These are phyloP conservation scores for Neonectria coccinea DNA, from an alignment of 2,329 filamentous ascomycete species.

Conservation along the genomic window DNA sequence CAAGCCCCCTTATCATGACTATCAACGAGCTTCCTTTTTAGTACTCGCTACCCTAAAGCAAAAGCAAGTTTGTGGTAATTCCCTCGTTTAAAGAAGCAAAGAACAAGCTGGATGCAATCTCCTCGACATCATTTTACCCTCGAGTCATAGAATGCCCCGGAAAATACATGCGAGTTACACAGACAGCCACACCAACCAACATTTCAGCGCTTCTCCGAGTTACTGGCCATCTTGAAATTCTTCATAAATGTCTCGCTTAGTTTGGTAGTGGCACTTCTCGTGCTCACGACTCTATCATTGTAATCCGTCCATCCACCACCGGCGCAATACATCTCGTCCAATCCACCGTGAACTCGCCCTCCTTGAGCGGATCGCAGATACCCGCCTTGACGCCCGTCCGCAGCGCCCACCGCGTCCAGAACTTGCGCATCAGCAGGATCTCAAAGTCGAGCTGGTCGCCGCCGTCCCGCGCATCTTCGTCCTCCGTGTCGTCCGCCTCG, in stretches of 20 bases:
- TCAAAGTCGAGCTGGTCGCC: slow-evolving; percentile 63
- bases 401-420: slow-evolving; percentile 79
- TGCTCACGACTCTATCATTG: slow-evolving; percentile 52
- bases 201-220: background rate
- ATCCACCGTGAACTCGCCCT: slow-evolving; percentile 71
- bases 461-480: slow-evolving; percentile 51
- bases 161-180: background rate
- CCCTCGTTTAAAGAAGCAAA: background rate
- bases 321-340: slow-evolving; percentile 88
- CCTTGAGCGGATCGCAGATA: slow-evolving; percentile 66
- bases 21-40: background rate
- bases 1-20: background rate
- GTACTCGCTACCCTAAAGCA: background rate
- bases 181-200: background rate
- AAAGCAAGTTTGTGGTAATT: background rate
- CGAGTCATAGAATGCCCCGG: background rate
- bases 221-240: background rate
- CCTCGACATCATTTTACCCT: background rate
- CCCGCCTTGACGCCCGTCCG: slow-evolving; percentile 70
- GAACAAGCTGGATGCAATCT: background rate
- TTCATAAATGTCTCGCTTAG: too few relatives aligned
- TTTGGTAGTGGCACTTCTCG: slow-evolving; percentile 3
- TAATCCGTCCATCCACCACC: slow-evolving; percentile 80
- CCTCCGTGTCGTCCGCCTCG: slow-evolving; percentile 50
- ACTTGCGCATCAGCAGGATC: slow-evolving; percentile 74